Percentiles rank a stretch among this genome's conserved stretches.
Evolutionary conservation across 1,284 basidiomycete species (phyloP).

Genomic region (Apiotrichum sp.): DNA sequence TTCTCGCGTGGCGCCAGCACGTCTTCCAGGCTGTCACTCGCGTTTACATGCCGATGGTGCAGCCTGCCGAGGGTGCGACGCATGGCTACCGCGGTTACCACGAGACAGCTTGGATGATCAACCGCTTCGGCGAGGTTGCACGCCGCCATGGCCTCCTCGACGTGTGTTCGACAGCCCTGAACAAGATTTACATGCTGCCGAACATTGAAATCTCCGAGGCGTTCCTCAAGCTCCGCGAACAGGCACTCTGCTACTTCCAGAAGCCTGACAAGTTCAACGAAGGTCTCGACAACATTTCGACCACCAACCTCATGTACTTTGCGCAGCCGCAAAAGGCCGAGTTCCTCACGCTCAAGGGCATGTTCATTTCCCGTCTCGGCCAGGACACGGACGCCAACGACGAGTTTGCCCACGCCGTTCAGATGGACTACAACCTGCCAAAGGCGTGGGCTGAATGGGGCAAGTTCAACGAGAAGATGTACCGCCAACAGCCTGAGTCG

Average conservation of each 20-base stretch:
- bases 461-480: conserved; percentile 85
- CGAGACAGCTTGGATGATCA: conserved; percentile 99
- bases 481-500: conserved; percentile 51
- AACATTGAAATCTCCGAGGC: conserved; percentile 99
- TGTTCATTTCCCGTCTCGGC: conserved; percentile 89
- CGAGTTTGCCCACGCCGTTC: conserved; percentile 91
- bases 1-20: conserved; percentile 96
- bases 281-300: conserved; percentile 97
- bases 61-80: conserved; percentile 54
- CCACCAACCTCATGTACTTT: conserved; percentile 99
- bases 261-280: conserved; percentile 87
- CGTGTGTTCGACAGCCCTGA: conserved; percentile 89
- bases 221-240: conserved; percentile 96
- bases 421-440: conserved; percentile 88
- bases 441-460: conserved; percentile 99
- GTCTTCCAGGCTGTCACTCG: conserved; percentile 90
- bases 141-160: conserved; percentile 94
- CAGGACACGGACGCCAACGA: conserved; percentile 86
- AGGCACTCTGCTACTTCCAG: conserved; percentile 98
- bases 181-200: conserved; percentile 96
- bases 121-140: conserved; percentile 98
- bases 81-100: conserved; percentile 97
- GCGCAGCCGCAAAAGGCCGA: conserved; percentile 91
- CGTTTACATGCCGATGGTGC: conserved; percentile 87
- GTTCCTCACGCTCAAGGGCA: conserved; percentile 98